These are phyloP conservation scores for Fistulinella cinereoalba DNA, from an alignment of 1,284 basidiomycete species.

Conservation along the genomic window DNA sequence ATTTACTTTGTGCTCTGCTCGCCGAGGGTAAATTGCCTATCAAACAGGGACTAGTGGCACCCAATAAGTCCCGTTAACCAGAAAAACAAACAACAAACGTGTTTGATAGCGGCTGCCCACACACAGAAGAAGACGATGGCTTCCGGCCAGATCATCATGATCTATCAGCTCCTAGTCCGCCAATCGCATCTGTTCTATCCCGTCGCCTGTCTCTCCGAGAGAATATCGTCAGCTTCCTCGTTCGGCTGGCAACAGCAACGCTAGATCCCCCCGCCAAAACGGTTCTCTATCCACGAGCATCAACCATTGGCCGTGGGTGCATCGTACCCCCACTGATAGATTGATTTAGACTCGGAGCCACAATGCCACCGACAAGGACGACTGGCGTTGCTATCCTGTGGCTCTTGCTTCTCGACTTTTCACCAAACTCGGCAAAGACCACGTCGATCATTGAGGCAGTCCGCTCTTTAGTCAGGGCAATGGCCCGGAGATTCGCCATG, in stretches of 20 bases:
- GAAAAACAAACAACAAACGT: too few species aligned
- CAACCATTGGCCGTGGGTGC: conserved; percentile 38
- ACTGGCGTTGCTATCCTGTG: conserved; percentile 85
- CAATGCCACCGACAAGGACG: conserved; percentile 74
- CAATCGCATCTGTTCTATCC: too few species aligned
- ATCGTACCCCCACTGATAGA: conserved; percentile 39
- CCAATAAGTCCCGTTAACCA: too few species aligned
- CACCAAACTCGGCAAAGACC: conserved; percentile 86
- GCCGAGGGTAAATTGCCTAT: too few species aligned
- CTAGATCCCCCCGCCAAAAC: conserved; percentile 64
- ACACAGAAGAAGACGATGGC: too few species aligned
- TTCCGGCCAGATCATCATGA: too few species aligned
- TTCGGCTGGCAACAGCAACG: conserved; percentile 80
- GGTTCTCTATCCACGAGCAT: conserved; percentile 72
- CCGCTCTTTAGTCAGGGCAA: too few species aligned
- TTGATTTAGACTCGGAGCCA: conserved; percentile 69
- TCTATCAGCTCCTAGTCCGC: too few species aligned
- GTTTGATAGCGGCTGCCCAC: too few species aligned
- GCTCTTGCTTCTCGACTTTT: conserved; percentile 88
- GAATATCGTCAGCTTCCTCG: conserved; percentile 90
- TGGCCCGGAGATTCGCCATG: background rate
- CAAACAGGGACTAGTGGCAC: too few species aligned
- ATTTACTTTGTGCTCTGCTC: too few species aligned
- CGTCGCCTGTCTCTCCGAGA: conserved; percentile 78
- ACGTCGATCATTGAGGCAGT: too few species aligned